A percentile compares a stretch with the other conserved stretches of the same genome.
These are phyloP conservation scores for Eucalyptus lansdowneana DNA, from an alignment of 345 rosid genomes.

Conservation along the genomic window DNA sequence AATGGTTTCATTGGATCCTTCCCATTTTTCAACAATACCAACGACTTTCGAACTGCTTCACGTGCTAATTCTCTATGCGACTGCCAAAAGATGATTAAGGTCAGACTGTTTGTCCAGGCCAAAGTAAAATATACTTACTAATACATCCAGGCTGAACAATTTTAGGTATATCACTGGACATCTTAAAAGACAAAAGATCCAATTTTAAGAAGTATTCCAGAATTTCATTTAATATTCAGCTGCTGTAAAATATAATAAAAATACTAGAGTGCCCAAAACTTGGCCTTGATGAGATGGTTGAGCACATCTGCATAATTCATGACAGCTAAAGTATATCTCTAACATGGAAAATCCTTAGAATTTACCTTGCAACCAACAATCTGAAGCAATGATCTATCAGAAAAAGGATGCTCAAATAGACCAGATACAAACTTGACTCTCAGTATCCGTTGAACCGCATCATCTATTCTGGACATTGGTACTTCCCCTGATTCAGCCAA, in stretches of 20 bases:
- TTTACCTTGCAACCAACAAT: constrained; percentile 76
- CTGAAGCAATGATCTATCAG: constrained; percentile 54
- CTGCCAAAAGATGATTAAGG: constrained; percentile 21
- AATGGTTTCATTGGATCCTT: constrained; percentile 33
- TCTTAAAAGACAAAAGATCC: neutral
- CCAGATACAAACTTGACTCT: constrained; percentile 83
- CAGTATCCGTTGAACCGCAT: constrained; percentile 77
- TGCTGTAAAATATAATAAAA: neutral
- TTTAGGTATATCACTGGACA: neutral
- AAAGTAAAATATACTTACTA: neutral
- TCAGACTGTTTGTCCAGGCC: neutral
- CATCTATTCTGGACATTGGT: constrained; percentile 49
- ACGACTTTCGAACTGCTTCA: constrained; percentile 84
- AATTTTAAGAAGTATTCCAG: neutral
- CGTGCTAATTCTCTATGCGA: constrained; percentile 60
- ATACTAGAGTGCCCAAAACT: neutral
- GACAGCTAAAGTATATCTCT: neutral
- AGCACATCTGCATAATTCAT: neutral
- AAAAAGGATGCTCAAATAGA: constrained; percentile 66
- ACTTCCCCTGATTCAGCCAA: constrained; percentile 73
- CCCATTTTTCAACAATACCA: constrained; percentile 80
- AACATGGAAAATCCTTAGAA: neutral
- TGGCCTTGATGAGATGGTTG: neutral
- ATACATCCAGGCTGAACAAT: neutral
- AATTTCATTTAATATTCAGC: neutral